These are phyloP conservation scores for Rhizopogon roseolus DNA, from an alignment of 768 basidiomycete genomes.

Conservation along the genomic window DNA sequence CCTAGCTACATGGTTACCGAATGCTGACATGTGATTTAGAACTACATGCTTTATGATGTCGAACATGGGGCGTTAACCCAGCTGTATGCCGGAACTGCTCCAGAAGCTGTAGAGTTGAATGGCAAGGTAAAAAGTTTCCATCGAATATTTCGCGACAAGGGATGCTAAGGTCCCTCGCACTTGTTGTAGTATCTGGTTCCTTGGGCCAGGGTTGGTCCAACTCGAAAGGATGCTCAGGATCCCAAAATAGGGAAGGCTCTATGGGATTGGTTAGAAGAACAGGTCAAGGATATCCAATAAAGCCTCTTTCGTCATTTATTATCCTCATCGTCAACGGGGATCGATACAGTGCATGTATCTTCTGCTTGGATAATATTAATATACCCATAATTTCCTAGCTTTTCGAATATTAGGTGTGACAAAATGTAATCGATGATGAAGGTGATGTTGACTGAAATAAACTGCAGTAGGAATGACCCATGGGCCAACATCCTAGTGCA, in stretches of 20 bases:
- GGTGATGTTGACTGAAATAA: too few species aligned
- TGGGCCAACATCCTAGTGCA: too few species aligned
- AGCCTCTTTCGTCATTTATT: background rate
- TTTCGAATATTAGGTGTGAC: background rate
- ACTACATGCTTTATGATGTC: conserved; percentile 3
- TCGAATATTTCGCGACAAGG: background rate
- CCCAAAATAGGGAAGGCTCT: conserved; percentile 19
- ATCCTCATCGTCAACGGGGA: too few species aligned
- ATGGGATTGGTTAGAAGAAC: conserved; percentile 34
- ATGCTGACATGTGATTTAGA: conserved; percentile 7
- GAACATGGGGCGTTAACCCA: conserved; percentile 22
- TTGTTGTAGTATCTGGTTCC: conserved; percentile 26
- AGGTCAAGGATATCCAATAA: conserved; percentile 16
- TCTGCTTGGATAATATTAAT: background rate
- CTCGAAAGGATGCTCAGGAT: conserved; percentile 16
- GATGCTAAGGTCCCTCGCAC: background rate
- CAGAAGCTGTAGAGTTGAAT: conserved; percentile 17
- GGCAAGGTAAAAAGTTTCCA: conserved; percentile 18
- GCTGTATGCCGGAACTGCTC: conserved; percentile 25
- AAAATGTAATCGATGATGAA: too few species aligned
- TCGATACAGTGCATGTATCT: background rate
- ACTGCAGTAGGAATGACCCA: too few species aligned
- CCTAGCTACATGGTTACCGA: background rate
- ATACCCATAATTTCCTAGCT: background rate
- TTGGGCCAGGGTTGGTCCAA: conserved; percentile 26